Evolutionary conservation across 495 filamentous ascomycete species (phyloP).

Genomic region (Bacidia rubella): DNA sequence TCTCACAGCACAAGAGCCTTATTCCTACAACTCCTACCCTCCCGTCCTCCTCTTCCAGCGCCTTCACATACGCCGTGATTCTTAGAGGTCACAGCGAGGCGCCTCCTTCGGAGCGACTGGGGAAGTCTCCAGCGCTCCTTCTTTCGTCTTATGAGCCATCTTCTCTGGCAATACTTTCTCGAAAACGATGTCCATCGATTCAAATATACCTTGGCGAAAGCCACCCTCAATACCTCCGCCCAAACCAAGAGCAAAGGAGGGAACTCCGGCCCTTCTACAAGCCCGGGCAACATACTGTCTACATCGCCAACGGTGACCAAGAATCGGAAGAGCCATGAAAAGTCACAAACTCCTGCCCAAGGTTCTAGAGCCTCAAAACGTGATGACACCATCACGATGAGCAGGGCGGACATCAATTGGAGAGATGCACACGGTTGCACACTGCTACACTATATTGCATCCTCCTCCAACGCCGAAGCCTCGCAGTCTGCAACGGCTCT

Average conservation of each 20-base stretch:
- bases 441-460: slow-evolving; percentile 73
- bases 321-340: slow-evolving; percentile 20
- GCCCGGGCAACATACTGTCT: slow-evolving; percentile 32
- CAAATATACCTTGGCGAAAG: slow-evolving; percentile 62
- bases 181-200: slow-evolving; percentile 93
- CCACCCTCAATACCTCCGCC: slow-evolving; percentile 34
- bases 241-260: slow-evolving; percentile 22
- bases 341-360: slow-evolving; percentile 7
- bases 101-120: slow-evolving; percentile 51
- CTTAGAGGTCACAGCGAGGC: slow-evolving; percentile 74
- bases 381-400: slow-evolving; percentile 28
- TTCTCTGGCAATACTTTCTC: slow-evolving; percentile 90
- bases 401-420: slow-evolving; percentile 63
- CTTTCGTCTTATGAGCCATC: slow-evolving; percentile 76
- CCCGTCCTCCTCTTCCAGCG: slow-evolving; percentile 22
- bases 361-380: slow-evolving; percentile 11
- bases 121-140: slow-evolving; percentile 29
- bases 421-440: slow-evolving; percentile 67
- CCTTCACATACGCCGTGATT: slow-evolving; percentile 82
- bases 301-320: slow-evolving; percentile 32
- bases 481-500: slow-evolving; percentile 61
- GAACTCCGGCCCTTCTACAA: slow-evolving; percentile 29
- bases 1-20: neutral
- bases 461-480: slow-evolving; percentile 53
- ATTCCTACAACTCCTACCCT: neutral